Percentiles rank a stretch among this genome's conserved stretches.
Conservation (phyloP, 2,329 filamentous ascomycete genomes). For the Sporothrix mexicana region DNA sequence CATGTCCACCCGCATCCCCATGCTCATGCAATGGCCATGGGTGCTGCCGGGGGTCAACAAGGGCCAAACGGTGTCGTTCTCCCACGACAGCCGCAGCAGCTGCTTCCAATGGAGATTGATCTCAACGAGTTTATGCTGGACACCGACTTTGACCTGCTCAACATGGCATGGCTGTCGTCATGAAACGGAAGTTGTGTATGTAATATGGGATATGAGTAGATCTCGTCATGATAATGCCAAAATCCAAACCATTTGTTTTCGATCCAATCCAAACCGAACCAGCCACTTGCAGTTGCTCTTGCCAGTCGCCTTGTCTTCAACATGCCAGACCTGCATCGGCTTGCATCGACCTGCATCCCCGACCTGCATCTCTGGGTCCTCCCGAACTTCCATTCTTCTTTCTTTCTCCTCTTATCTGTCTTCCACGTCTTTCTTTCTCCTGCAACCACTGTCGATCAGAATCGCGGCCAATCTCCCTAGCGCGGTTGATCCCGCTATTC, state of each 20-base stretch:
- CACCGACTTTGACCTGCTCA: slow-evolving; percentile 31
- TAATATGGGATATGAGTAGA: not conserved
- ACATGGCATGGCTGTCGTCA: slow-evolving; percentile 32
- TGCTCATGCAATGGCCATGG: not conserved
- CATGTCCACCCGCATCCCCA: not conserved
- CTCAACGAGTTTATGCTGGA: slow-evolving; percentile 35
- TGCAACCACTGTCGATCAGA: slow-evolving; percentile 28
- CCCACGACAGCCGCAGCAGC: slow-evolving; percentile 21
- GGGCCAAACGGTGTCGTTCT: not conserved
- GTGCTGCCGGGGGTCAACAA: not conserved
- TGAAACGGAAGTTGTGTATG: not conserved
- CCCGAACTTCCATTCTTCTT: not conserved
- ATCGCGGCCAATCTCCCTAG: slow-evolving; percentile 7
- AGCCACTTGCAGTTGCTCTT: not conserved
- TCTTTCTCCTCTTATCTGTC: not conserved
- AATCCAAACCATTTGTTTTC: not conserved
- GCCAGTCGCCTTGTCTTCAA: not conserved
- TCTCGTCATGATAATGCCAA: not conserved
- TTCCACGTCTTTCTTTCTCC: not conserved
- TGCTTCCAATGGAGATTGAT: slow-evolving; percentile 31
- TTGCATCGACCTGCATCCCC: not conserved
- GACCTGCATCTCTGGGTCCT: not conserved
- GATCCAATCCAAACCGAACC: not conserved
- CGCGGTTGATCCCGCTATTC: slow-evolving; percentile 27
- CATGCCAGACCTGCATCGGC: slow-evolving; percentile 3